These are phyloP conservation scores for Fusarium liriodendri DNA, from an alignment of 2,329 filamentous ascomycete genomes.

Conservation along the genomic window DNA sequence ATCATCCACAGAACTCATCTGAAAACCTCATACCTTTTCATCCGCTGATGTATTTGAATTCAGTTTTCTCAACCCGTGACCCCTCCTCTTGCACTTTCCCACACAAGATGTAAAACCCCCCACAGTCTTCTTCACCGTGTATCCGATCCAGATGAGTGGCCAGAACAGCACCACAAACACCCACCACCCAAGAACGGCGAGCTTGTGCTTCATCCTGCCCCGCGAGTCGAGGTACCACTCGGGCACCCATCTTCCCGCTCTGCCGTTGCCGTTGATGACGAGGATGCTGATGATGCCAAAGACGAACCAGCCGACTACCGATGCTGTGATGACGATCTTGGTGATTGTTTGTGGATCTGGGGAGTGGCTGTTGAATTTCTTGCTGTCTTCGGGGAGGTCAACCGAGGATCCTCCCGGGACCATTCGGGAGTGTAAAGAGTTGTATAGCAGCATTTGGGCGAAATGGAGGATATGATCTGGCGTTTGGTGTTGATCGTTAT, in stretches of 20 bases:
- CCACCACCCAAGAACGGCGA: constrained; percentile 46
- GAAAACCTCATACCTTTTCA: background rate
- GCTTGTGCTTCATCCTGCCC: constrained; percentile 32
- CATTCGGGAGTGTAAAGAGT: background rate
- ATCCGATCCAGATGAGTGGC: constrained; percentile 74
- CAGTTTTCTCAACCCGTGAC: constrained; percentile 6
- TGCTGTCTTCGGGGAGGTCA: background rate
- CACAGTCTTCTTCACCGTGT: constrained; percentile 73
- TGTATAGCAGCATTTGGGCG: background rate
- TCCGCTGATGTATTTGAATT: background rate
- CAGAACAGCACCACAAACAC: constrained; percentile 44
- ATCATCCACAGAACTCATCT: background rate
- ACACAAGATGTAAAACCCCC: constrained; percentile 45
- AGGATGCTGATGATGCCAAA: constrained; percentile 48
- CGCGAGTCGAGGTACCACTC: constrained; percentile 49
- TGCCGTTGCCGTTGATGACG: constrained; percentile 45
- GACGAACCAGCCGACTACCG: constrained; percentile 44
- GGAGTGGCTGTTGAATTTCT: constrained; percentile 16
- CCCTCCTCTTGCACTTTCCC: constrained; percentile 57
- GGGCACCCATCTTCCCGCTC: constrained; percentile 47
- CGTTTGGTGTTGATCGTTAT: background rate
- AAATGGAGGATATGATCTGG: background rate
- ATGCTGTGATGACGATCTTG: constrained; percentile 42
- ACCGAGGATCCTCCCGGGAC: background rate
- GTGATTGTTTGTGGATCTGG: constrained; percentile 20